Evolutionary conservation across 352 stramenopile species (phyloP).

Genomic region (Phytophthora vignae): DNA sequence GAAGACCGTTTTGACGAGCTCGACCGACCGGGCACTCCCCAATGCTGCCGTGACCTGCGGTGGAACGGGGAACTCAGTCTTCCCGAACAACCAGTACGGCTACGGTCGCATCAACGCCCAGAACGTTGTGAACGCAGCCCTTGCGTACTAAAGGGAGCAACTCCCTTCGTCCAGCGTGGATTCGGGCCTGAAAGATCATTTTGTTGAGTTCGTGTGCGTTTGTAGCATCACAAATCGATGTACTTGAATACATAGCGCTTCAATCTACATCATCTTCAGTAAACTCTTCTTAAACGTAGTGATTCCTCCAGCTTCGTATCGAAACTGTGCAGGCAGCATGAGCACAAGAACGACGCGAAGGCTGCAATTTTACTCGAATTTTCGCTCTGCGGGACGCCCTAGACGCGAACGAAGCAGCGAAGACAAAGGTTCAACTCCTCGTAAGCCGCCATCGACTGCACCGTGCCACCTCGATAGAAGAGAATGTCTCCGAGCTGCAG

Average conservation of each 20-base stretch:
- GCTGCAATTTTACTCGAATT: too few relatives aligned
- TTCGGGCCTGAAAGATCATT: constrained; percentile 3
- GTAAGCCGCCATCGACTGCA: too few relatives aligned
- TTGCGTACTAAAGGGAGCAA: constrained; percentile 21
- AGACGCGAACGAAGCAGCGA: too few relatives aligned
- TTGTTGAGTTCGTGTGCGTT: constrained; percentile 22
- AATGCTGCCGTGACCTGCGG: constrained; percentile 38
- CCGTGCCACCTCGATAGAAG: too few relatives aligned
- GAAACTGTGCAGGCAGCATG: too few relatives aligned
- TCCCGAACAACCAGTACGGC: constrained; percentile 70
- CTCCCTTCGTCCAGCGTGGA: neutral
- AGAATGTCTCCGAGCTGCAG: too few relatives aligned
- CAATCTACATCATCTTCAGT: constrained; percentile 2
- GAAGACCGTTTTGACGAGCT: constrained; percentile 34
- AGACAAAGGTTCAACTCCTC: too few relatives aligned
- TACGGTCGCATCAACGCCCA: constrained; percentile 59
- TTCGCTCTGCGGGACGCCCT: too few relatives aligned
- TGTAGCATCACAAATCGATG: constrained; percentile 20
- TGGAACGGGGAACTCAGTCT: constrained; percentile 35
- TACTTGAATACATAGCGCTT: constrained; percentile 30
- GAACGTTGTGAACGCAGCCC: constrained; percentile 38
- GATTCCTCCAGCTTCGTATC: too few relatives aligned
- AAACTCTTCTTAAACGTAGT: too few relatives aligned
- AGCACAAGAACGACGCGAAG: too few relatives aligned
- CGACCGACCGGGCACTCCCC: constrained; percentile 22